These are phyloP conservation scores for Allomyces arbusculus DNA, from an alignment of 192 early-diverging fungal genomes.

Conservation along the genomic window DNA sequence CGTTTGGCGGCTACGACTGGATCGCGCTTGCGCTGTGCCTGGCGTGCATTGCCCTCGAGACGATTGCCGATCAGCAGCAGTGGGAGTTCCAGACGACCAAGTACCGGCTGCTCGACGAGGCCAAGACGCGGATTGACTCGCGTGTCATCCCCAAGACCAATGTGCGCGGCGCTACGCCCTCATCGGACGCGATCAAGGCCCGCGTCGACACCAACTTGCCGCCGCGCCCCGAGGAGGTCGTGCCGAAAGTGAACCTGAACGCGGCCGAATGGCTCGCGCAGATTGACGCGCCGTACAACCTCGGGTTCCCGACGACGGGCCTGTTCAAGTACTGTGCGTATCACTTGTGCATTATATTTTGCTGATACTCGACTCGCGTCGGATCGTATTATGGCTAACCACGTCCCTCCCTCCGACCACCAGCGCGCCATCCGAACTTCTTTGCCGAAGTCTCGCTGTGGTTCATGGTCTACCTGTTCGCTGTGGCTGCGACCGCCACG, in stretches of 20 bases:
- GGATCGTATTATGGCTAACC: too few species aligned
- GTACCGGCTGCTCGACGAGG: constrained; percentile 14
- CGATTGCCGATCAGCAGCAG: constrained; percentile 63
- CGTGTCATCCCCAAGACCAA: too few species aligned
- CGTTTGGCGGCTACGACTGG: constrained; percentile 15
- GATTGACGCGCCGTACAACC: constrained; percentile 13
- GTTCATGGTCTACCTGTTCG: constrained; percentile 33
- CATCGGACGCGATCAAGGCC: too few species aligned
- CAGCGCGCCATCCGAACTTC: constrained; percentile 62
- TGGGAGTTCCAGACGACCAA: constrained; percentile 44
- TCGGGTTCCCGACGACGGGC: constrained; percentile 55
- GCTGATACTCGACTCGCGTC: too few species aligned
- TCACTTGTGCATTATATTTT: background rate
- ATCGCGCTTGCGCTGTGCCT: constrained; percentile 19
- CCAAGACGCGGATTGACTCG: background rate
- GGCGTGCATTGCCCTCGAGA: constrained; percentile 32
- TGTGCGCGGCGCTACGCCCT: too few species aligned
- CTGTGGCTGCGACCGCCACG: constrained; percentile 21
- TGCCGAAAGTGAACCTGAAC: constrained; percentile 8
- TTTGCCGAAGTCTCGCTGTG: constrained; percentile 55
- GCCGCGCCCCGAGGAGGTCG: background rate
- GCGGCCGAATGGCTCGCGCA: constrained; percentile 2
- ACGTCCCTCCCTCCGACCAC: background rate
- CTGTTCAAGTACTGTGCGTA: constrained; percentile 34
- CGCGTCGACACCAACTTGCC: background rate